phyloP scores from a whole-genome alignment of 2,329 filamentous ascomycete species.

The Verticillium tricorpus region DNA sequence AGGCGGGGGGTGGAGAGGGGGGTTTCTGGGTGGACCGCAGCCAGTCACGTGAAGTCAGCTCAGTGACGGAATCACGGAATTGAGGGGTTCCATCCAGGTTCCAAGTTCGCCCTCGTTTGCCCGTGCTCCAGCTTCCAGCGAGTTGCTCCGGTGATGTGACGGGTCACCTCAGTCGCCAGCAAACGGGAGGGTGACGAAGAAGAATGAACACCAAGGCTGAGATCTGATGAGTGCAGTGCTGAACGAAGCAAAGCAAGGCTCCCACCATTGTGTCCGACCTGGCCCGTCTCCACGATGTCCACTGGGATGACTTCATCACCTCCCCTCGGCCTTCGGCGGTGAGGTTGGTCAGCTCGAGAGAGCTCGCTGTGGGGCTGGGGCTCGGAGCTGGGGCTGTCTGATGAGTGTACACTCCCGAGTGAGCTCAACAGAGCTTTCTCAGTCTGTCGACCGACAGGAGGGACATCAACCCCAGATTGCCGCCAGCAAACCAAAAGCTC shows the following conservation, averaged over 20 bases:
- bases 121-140: neutral
- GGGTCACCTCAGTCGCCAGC: neutral
- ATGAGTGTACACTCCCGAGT: neutral
- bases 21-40: neutral
- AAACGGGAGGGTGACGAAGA: neutral
- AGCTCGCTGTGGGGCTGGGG: neutral
- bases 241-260: neutral
- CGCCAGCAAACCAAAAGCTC: neutral
- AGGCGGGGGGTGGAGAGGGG: neutral
- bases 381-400: neutral
- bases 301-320: neutral
- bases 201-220: neutral
- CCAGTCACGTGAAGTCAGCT: constrained; percentile 4
- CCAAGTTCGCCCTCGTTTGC: neutral
- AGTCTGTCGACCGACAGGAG: neutral
- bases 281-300: neutral
- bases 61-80: neutral
- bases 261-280: neutral
- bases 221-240: neutral
- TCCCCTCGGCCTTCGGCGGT: neutral
- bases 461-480: neutral
- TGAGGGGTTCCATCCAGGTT: neutral
- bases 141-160: neutral
- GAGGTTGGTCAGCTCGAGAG: neutral
- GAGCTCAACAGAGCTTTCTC: neutral